Evolutionary conservation across 2,329 filamentous ascomycete genomes (phyloP), one percentile per base, ranked within the genome.

Genomic region (Paecilomyces sp.): DNA sequence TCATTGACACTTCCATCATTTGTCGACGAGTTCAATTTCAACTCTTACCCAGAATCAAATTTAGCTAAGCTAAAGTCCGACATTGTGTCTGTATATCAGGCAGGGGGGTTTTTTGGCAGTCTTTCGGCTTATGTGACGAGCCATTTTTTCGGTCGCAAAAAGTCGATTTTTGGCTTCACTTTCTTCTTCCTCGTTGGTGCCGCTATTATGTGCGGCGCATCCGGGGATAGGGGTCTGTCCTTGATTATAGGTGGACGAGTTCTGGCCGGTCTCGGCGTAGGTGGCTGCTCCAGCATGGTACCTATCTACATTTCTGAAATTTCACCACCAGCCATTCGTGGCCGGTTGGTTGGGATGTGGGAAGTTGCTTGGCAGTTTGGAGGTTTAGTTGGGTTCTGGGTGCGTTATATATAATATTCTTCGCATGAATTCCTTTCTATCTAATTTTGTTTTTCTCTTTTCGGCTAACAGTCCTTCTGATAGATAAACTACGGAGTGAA

Each of bases 31-130:
- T 93, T 93, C 71, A 67, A 77, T 13, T 87, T 92, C 66, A 76
- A 72, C 2, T 67, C 74, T 1, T 83, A 87, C 75, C 73, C 70
- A 7, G 60, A 72, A 1, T 57, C 66, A 15, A 71, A 82, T 15
- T 76, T 85, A 28, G 81, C 85, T 31, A 74, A 89, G 3, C 77
- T 89, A 55, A 87, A 85, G 68, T 80, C 87, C 67, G 92, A 92
- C 72, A 91, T 92, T 62, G 89, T 92, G 56, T 91, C 88, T 28
- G 84, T 88, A 58, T 92, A 91, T 76, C 90, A 93, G 74, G 90
- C 89, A 9, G 90, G 90, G 61, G 89, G 89, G 61, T 92, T 94
- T 78, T 92, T 93, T 66, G 90, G 90, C 57, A 85, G 86, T n/a
- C 76, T 91, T 50, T 82, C 83, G 61, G 88, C 86, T 60, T 92